A percentile compares a stretch with the other conserved stretches of the same genome.
Conservation (phyloP, 1,139 yeast species). For the Geotrichum australiense region DNA sequence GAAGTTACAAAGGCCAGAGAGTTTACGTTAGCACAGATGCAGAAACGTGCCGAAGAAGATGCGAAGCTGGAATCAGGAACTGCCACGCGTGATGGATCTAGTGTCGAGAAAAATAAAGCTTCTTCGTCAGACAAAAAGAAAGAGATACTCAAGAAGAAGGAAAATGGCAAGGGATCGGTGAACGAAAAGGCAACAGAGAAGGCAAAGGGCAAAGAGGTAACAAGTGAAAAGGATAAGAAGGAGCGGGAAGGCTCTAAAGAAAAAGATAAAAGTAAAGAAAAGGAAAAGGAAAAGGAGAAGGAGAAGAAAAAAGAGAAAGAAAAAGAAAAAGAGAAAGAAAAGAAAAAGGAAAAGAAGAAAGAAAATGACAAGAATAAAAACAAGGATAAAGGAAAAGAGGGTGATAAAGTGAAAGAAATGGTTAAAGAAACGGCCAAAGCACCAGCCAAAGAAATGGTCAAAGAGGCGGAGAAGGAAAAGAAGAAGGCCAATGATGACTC, state of each 20-base stretch:
- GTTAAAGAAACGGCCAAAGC: constrained; percentile 13
- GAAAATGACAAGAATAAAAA: constrained; percentile 11
- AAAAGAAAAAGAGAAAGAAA: neutral
- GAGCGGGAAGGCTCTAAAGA: constrained; percentile 2
- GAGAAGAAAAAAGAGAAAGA: neutral
- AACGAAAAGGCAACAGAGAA: too few species aligned
- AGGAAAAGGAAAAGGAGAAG: constrained; percentile 10
- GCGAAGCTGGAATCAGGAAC: constrained; percentile 2
- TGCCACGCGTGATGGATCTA: too few species aligned
- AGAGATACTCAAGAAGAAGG: too few species aligned
- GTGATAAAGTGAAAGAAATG: constrained; percentile 4
- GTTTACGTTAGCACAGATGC: too few species aligned
- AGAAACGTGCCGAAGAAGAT: too few species aligned
- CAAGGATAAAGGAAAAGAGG: constrained; percentile 6
- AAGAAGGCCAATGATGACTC: constrained; percentile 15
- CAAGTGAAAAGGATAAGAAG: too few species aligned
- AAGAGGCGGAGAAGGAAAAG: constrained; percentile 9
- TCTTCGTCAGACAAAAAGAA: too few species aligned
- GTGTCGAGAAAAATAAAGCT: too few species aligned
- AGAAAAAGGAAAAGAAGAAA: constrained; percentile 8
- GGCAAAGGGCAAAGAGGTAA: too few species aligned
- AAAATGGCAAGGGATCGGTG: too few species aligned
- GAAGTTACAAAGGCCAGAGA: too few species aligned
- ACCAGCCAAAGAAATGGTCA: constrained; percentile 2
- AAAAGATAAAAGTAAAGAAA: constrained; percentile 7